Conservation (phyloP, 495 filamentous ascomycete species). For the Venustampulla echinocandica region DNA sequence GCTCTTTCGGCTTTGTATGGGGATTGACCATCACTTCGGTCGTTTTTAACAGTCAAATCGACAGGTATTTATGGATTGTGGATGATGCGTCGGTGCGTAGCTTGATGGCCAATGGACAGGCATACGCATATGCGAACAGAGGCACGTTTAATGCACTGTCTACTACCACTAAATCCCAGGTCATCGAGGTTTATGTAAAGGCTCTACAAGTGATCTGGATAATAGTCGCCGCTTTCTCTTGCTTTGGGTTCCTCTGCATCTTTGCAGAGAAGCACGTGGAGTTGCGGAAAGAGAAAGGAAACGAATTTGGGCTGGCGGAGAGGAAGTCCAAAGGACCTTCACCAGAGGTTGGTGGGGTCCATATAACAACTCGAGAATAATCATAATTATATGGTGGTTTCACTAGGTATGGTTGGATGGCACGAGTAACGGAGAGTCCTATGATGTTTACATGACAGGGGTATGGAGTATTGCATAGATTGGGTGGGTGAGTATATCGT, state of each 20-base stretch:
- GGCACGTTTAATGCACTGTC: neutral
- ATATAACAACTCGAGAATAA: neutral
- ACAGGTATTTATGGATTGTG: neutral
- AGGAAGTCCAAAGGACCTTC: neutral
- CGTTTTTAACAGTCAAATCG: neutral
- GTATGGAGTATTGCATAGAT: too few relatives aligned
- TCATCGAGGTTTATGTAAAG: neutral
- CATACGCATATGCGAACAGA: neutral
- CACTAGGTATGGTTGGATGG: too few relatives aligned
- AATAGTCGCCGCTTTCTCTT: neutral
- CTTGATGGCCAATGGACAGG: neutral
- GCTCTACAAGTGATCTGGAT: neutral
- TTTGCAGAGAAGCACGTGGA: neutral
- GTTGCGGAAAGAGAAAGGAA: neutral
- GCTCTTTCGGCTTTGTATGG: slow-evolving; percentile 1
- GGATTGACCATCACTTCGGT: neutral
- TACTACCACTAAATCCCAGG: neutral
- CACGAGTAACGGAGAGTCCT: too few relatives aligned
- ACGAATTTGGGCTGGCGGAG: neutral
- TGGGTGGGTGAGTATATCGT: too few relatives aligned
- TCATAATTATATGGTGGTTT: neutral
- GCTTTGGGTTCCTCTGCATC: neutral
- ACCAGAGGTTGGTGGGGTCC: neutral
- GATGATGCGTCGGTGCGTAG: neutral
- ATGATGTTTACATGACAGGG: too few relatives aligned